Conservation (phyloP, 441 rosid species). For the Erodium moschatum region DNA sequence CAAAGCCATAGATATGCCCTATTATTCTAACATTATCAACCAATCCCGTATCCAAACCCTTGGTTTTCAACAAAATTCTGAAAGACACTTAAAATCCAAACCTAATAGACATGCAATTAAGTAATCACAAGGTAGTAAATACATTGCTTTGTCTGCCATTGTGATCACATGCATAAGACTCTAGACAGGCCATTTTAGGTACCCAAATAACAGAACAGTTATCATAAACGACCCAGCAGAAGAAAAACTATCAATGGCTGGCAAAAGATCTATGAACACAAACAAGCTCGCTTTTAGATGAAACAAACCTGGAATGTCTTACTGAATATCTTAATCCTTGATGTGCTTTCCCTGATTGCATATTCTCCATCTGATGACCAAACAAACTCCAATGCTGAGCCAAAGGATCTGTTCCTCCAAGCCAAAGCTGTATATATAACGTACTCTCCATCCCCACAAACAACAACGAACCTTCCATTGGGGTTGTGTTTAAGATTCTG, state of each 20-base stretch:
- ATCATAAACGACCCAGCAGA: background rate
- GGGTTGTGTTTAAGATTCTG: slow-evolving; percentile 98
- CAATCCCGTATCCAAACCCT: background rate
- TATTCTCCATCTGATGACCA: slow-evolving; percentile 98
- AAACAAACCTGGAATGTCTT: slow-evolving; percentile 78
- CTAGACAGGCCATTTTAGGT: background rate
- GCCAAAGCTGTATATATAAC: slow-evolving; percentile 96
- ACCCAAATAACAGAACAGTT: slow-evolving; percentile 1
- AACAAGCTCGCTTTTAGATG: background rate
- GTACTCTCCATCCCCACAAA: slow-evolving; percentile 98
- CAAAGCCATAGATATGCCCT: background rate
- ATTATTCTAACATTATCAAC: background rate
- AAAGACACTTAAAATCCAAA: background rate
- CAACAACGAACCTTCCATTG: slow-evolving; percentile 95
- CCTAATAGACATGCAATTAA: background rate
- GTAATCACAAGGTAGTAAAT: background rate
- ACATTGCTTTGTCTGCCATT: background rate
- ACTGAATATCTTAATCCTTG: slow-evolving; percentile 86
- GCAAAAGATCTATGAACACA: background rate
- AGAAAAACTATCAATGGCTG: background rate
- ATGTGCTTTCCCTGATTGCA: slow-evolving; percentile 92
- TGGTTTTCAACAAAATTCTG: background rate
- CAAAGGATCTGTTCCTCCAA: slow-evolving; percentile 98
- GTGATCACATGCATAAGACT: background rate
- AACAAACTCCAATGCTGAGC: slow-evolving; percentile 87